These are phyloP conservation scores for Pseudomonodictys pantanalensis DNA, from an alignment of 495 filamentous ascomycete species.

Conservation along the genomic window DNA sequence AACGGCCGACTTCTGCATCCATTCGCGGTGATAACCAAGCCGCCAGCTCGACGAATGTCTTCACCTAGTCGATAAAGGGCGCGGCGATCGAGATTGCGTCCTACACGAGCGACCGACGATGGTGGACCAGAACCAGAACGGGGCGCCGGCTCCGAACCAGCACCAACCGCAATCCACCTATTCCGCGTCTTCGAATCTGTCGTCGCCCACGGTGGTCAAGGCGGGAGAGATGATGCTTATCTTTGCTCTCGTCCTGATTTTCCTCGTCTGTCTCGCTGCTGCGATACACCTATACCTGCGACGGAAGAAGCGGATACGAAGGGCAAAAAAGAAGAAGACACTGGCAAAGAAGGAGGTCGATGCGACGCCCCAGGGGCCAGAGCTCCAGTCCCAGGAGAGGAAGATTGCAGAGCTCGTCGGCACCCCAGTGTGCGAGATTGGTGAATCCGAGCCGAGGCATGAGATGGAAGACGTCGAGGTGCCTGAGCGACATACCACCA, in stretches of 20 bases:
- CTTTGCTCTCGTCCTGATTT: constrained; percentile 8
- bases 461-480: constrained; percentile 14
- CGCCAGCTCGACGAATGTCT: neutral
- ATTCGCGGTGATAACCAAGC: neutral
- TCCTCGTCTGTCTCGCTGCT: neutral
- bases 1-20: neutral
- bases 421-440: constrained; percentile 9
- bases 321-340: neutral
- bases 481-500: neutral
- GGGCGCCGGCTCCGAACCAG: neutral
- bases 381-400: constrained; percentile 4
- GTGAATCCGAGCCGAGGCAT: constrained; percentile 10
- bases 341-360: neutral
- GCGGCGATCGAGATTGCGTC: neutral
- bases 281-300: constrained; percentile 1
- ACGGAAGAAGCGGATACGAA: constrained; percentile 1
- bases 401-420: constrained; percentile 8
- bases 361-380: neutral
- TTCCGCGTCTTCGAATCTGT: neutral
- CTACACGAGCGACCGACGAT: neutral
- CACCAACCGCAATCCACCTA: neutral
- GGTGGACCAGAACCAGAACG: neutral
- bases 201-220: neutral
- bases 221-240: constrained; percentile 14
- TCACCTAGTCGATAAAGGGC: neutral